phyloP scores from a whole-genome alignment of 73 alveolate genomes.

The Paramecium bursaria region DNA sequence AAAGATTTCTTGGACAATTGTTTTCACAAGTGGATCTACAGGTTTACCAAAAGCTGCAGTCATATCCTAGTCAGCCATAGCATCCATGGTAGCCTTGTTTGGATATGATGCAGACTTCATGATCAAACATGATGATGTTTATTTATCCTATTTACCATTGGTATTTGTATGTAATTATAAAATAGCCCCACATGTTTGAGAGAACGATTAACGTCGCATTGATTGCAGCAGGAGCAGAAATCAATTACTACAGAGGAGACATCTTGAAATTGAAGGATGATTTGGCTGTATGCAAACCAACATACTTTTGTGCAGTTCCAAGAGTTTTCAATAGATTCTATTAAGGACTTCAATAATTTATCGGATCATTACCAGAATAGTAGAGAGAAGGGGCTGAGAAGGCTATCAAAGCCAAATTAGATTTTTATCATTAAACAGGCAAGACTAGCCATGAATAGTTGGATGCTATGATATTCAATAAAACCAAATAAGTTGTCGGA shows the following conservation, averaged over 20 bases:
- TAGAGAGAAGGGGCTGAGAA: constrained; percentile 69
- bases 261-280: constrained; percentile 77
- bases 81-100: too few species aligned
- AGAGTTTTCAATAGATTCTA: constrained; percentile 82
- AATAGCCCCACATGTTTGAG: constrained; percentile 95
- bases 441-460: constrained; percentile 70
- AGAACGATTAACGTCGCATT: constrained; percentile 76
- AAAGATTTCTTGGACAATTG: too few species aligned
- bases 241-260: constrained; percentile 84
- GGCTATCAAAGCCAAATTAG: constrained; percentile 75
- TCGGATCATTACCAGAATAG: constrained; percentile 70
- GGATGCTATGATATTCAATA: constrained; percentile 77
- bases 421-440: constrained; percentile 76
- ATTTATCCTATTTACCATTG: constrained; percentile 69
- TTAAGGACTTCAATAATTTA: constrained; percentile 74
- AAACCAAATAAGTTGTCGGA: constrained; percentile 73
- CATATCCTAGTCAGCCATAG: too few species aligned
- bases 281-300: constrained; percentile 80
- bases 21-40: constrained; percentile 85
- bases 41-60: constrained; percentile 83
- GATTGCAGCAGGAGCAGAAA: constrained; percentile 75
- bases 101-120: too few species aligned
- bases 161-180: background rate
- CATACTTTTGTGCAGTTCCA: constrained; percentile 85
- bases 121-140: constrained; percentile 61